Evolutionary conservation across 2,329 filamentous ascomycete genomes (phyloP), one percentile per base, ranked within the genome.

Genomic region (Neopestalotiopsis sp.): DNA sequence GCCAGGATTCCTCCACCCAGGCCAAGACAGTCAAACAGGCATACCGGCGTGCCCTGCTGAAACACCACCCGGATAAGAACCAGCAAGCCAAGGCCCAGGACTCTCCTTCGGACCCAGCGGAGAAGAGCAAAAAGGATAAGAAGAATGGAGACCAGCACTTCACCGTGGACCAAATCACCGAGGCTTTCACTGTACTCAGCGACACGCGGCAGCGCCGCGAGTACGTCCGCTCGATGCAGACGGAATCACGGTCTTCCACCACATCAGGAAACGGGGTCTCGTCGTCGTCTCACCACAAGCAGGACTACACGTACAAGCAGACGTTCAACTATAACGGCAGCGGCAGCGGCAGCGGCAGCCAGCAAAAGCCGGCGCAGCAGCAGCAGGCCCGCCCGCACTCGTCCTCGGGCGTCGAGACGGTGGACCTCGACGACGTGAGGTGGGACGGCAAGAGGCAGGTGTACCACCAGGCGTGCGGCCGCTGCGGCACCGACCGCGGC

Each of bases 371-470:
- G 34, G 34, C 34, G 34, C 34, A 73, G 69, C 76, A 56, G 68
- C 65, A 45, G 70, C 69, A 58, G 60, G 62, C 69, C 74, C 28
- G 67, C 70, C 64, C 72, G 70, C 14, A 64, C 34, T 64, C 61
- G 4, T 28, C 61, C 42, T 20, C 88, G 0, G 89, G 89, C 4
- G 84, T 91, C 57, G 90, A 92, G 76, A 85, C 83, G 2, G 81
- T 91, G 42, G 90, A 92, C 76, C 83, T 92, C 5, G 90, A 92
- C 78, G 90, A 92, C 75, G 79, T 92, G 28, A 80, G 79, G 9
- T 88, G 82, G 72, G 86, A 90, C 73, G 84, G 86, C 69, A 76
- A 66, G 5, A 74, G 77, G 17, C 80, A 80, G 65, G 77, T 81
- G 57, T 92, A 89, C 88, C 86, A 84, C 75, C 84, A 86, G 58